These are phyloP conservation scores for Ascocoryne sarcoides DNA, from an alignment of 2,329 filamentous ascomycete genomes.

Conservation along the genomic window DNA sequence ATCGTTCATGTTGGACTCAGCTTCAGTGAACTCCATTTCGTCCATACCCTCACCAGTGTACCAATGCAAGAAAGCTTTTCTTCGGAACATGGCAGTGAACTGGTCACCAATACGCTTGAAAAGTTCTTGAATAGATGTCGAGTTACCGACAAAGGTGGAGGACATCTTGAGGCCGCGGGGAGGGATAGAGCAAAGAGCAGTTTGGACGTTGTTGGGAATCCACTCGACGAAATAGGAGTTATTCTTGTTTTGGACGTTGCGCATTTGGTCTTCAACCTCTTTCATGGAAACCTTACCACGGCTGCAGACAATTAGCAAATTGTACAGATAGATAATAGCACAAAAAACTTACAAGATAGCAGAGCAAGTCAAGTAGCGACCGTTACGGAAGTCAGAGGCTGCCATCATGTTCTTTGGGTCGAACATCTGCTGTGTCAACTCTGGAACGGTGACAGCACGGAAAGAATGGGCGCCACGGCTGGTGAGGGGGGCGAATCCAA, in stretches of 20 bases:
- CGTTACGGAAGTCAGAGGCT: slow-evolving; percentile 98
- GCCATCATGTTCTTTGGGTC: slow-evolving; percentile 99
- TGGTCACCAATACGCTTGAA: slow-evolving; percentile 99
- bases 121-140: slow-evolving; percentile 98
- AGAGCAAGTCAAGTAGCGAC: slow-evolving; percentile 98
- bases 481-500: slow-evolving; percentile 97
- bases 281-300: slow-evolving; percentile 99
- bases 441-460: slow-evolving; percentile 94
- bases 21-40: slow-evolving; percentile 99
- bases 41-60: slow-evolving; percentile 99
- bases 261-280: slow-evolving; percentile 99
- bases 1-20: slow-evolving; percentile 99
- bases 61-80: slow-evolving; percentile 99
- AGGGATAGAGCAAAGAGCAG: slow-evolving; percentile 96
- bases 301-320: slow-evolving; percentile 40
- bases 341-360: slow-evolving; percentile 65
- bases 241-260: slow-evolving; percentile 99
- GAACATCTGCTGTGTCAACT: slow-evolving; percentile 99
- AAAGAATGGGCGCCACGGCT: slow-evolving; percentile 87
- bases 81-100: slow-evolving; percentile 99
- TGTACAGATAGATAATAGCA: slow-evolving; percentile 11
- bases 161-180: slow-evolving; percentile 98
- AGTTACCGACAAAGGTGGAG: slow-evolving; percentile 98
- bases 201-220: slow-evolving; percentile 99
- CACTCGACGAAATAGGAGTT: slow-evolving; percentile 99